These are phyloP conservation scores for Friedmanniomyces endolithicus DNA, from an alignment of 495 filamentous ascomycete genomes.

Conservation along the genomic window DNA sequence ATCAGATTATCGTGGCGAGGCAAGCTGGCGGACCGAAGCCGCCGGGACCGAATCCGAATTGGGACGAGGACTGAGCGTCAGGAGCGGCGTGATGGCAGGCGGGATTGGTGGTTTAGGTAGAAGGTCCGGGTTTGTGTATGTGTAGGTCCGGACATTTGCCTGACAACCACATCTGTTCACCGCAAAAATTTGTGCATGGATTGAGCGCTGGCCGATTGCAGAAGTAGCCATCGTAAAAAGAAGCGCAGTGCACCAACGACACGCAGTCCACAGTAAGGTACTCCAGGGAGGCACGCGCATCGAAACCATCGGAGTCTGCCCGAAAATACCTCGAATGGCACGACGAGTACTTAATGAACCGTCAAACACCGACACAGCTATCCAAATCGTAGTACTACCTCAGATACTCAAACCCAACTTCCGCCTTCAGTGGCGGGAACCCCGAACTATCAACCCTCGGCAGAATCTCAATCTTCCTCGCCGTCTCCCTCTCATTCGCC, in stretches of 20 bases:
- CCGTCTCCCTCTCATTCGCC: constrained; percentile 31
- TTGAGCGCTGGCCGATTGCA: background rate
- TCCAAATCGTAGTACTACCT: background rate
- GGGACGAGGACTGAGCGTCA: constrained; percentile 56
- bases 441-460: constrained; percentile 22
- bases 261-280: too few relatives aligned
- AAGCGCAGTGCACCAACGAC: too few relatives aligned
- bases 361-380: too few relatives aligned
- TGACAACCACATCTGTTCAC: background rate
- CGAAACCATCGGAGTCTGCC: too few relatives aligned
- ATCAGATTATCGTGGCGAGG: constrained; percentile 97
- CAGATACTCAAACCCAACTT: constrained; percentile 18
- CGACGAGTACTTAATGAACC: too few relatives aligned
- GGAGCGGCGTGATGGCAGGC: background rate
- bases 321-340: too few relatives aligned
- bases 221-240: background rate
- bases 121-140: background rate
- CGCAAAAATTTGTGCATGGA: too few relatives aligned
- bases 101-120: background rate
- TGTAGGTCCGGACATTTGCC: background rate
- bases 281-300: too few relatives aligned
- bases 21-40: constrained; percentile 97
- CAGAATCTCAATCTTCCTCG: constrained; percentile 28
- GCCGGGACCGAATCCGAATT: constrained; percentile 87
- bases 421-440: constrained; percentile 14